These are phyloP conservation scores for Prinsepia uniflora DNA, from an alignment of 306 rosid species.

Conservation along the genomic window DNA sequence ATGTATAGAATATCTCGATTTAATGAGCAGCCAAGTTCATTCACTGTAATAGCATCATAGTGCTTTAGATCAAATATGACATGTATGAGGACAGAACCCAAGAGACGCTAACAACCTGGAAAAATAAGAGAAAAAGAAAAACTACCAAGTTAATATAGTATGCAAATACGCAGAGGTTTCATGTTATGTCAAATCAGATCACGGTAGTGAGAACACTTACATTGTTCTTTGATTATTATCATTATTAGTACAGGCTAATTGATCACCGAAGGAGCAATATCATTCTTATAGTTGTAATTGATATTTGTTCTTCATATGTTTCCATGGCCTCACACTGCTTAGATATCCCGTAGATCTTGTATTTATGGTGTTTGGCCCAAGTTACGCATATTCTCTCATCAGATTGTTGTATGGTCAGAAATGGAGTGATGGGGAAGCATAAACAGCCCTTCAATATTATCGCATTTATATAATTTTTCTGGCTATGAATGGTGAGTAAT, in stretches of 20 bases:
- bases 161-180: not conserved
- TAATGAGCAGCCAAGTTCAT: not conserved
- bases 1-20: not conserved
- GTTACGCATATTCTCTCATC: slow-evolving; percentile 88
- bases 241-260: no score
- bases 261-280: not conserved
- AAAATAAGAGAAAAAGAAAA: no score
- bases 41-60: not conserved
- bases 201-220: no score
- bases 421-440: slow-evolving; percentile 98
- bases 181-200: not conserved
- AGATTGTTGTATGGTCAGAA: slow-evolving; percentile 80
- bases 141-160: not conserved
- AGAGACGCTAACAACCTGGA: no score
- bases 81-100: not conserved
- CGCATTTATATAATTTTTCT: slow-evolving; percentile 75
- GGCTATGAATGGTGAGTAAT: slow-evolving; percentile 92
- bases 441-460: slow-evolving; percentile 72
- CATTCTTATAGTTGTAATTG: not conserved
- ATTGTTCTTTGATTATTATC: no score
- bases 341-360: slow-evolving; percentile 58
- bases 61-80: not conserved
- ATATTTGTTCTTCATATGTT: not conserved
- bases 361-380: slow-evolving; percentile 94
- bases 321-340: slow-evolving; percentile 30